These are phyloP conservation scores for Durio zibethinus DNA, from an alignment of 345 rosid species.

Conservation along the genomic window DNA sequence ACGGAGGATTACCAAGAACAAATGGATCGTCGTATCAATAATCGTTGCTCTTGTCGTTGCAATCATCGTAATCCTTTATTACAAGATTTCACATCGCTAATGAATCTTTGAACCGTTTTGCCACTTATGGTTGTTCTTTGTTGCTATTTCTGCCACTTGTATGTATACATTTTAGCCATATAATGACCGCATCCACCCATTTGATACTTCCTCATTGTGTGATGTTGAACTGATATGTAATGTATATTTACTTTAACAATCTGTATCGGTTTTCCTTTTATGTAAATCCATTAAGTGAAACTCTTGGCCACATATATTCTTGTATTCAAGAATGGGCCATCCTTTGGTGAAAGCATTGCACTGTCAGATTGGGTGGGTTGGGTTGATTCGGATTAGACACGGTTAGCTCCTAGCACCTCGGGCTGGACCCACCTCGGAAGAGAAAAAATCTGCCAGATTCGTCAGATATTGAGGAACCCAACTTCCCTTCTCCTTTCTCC, in stretches of 20 bases:
- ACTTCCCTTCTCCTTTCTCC: neutral
- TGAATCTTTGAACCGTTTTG: neutral
- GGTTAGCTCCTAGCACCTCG: neutral
- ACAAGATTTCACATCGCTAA: conserved; percentile 49
- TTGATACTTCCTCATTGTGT: neutral
- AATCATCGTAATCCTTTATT: conserved; percentile 56
- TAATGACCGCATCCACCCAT: neutral
- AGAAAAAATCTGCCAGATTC: conserved; percentile 1
- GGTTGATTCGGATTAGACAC: no score
- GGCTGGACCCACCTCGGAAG: neutral
- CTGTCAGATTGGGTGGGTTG: no score
- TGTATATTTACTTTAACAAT: neutral
- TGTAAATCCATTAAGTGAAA: neutral
- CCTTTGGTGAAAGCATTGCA: neutral
- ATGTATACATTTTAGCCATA: neutral
- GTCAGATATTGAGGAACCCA: neutral
- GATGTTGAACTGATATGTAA: neutral
- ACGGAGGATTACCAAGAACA: conserved; percentile 77
- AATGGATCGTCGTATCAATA: conserved; percentile 58
- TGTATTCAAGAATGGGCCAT: neutral
- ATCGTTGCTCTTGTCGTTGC: conserved; percentile 65
- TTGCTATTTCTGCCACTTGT: conserved; percentile 22
- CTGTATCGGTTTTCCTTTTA: neutral
- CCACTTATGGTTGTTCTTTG: neutral
- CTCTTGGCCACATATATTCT: neutral